Percentiles rank a stretch among this genome's conserved stretches.
phyloP scores from a whole-genome alignment of 176 grass and related monocot species.

The Oryza coarctata region DNA sequence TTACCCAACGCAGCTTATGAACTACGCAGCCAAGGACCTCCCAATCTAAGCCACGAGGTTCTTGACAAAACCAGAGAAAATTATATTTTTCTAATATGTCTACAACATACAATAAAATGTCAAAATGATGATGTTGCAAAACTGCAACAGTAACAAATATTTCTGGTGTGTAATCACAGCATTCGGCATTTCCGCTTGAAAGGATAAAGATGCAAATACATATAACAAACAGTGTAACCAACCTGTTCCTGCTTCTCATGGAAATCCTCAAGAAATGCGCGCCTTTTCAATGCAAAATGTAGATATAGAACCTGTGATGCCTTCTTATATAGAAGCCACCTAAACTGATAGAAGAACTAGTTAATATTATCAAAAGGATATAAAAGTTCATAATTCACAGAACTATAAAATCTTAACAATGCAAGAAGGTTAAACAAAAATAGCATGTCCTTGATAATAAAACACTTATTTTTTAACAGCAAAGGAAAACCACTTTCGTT shows the following conservation, averaged over 20 bases:
- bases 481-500: background rate
- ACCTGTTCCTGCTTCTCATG: slow-evolving; percentile 90
- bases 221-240: background rate
- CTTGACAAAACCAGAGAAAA: too few relatives aligned
- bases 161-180: background rate
- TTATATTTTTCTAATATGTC: too few relatives aligned
- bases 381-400: background rate
- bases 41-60: too few relatives aligned
- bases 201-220: slow-evolving; percentile 9
- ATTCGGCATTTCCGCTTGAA: background rate
- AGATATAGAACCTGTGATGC: slow-evolving; percentile 74
- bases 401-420: background rate
- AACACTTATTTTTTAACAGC: background rate
- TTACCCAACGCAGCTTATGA: too few relatives aligned
- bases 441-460: background rate
- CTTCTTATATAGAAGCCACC: slow-evolving; percentile 65
- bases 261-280: slow-evolving; percentile 68
- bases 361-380: slow-evolving; percentile 24
- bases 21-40: too few relatives aligned
- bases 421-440: slow-evolving; percentile 17
- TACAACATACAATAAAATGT: background rate
- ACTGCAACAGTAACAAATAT: background rate
- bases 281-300: slow-evolving; percentile 73
- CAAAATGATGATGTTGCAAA: background rate
- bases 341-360: slow-evolving; percentile 58